These are phyloP conservation scores for Golubevia sp. DNA, from an alignment of 1,284 basidiomycete genomes.

Conservation along the genomic window DNA sequence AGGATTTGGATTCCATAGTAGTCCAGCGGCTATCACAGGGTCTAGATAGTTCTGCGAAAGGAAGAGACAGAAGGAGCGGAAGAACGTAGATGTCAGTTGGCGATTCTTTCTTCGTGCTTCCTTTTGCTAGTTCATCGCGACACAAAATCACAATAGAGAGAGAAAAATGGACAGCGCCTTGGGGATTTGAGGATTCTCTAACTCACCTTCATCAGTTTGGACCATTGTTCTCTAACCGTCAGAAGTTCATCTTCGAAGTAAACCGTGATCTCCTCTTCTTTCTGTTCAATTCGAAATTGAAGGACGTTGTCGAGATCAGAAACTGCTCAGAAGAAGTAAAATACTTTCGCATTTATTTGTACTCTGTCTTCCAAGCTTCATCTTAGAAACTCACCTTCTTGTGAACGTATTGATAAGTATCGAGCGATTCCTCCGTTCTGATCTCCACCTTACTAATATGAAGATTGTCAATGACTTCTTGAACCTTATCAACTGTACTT, in stretches of 20 bases:
- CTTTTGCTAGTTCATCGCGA: too few species aligned
- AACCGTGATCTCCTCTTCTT: too few species aligned
- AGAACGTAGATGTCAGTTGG: conserved; percentile 66
- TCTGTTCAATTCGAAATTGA: too few species aligned
- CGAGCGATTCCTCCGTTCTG: conserved; percentile 85
- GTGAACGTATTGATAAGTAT: conserved; percentile 83
- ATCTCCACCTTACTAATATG: conserved; percentile 97
- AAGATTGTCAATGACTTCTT: conserved; percentile 88
- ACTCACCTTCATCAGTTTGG: conserved; percentile 67
- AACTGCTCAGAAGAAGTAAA: neutral
- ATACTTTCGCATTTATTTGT: neutral
- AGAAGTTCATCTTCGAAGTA: conserved; percentile 32
- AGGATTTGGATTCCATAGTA: neutral
- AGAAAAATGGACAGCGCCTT: conserved; percentile 48
- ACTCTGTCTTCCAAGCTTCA: neutral
- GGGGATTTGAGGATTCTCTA: conserved; percentile 15
- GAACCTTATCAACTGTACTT: conserved; percentile 80
- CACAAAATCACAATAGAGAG: too few species aligned
- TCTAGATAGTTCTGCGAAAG: conserved; percentile 62
- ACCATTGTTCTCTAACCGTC: conserved; percentile 56
- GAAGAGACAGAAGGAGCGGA: conserved; percentile 67
- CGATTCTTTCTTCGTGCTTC: too few species aligned
- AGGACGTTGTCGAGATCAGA: too few species aligned
- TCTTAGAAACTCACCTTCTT: conserved; percentile 69
- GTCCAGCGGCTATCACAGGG: conserved; percentile 70